Conservation (phyloP, 208 protist genomes). For the Acanthamoeba sp. region DNA sequence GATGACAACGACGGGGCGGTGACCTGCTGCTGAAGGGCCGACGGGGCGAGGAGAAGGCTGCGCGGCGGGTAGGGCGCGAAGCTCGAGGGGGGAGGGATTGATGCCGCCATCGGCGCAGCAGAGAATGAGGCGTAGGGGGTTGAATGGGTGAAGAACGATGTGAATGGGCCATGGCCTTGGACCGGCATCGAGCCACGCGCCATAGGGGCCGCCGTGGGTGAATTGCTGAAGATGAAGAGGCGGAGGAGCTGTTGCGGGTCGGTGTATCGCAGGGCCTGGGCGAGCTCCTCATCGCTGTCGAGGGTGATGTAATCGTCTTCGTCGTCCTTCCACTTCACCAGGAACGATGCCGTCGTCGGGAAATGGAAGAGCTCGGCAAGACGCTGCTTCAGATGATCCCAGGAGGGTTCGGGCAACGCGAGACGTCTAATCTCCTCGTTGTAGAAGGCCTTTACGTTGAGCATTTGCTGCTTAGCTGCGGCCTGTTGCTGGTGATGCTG, state of each 20-base stretch:
- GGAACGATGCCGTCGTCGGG: neutral
- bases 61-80: neutral
- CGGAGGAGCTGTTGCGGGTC: conserved; percentile 19
- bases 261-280: neutral
- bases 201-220: neutral
- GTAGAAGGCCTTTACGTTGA: conserved; percentile 50
- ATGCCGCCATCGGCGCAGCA: neutral
- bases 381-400: neutral
- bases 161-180: neutral
- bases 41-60: too few species aligned
- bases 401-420: neutral
- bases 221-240: neutral
- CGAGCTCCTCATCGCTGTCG: conserved; percentile 36
- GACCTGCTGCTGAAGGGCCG: neutral
- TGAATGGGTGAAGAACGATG: neutral
- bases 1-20: too few species aligned
- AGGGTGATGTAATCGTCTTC: conserved; percentile 46
- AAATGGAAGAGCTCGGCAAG: conserved; percentile 23
- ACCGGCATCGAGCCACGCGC: neutral
- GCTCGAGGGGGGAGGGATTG: neutral
- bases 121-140: neutral
- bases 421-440: conserved; percentile 45
- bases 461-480: neutral
- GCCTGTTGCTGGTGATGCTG: neutral
- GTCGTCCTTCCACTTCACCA: conserved; percentile 31